Evolutionary conservation across 441 rosid genomes (phyloP).

Genomic region (Erodium texanum): DNA sequence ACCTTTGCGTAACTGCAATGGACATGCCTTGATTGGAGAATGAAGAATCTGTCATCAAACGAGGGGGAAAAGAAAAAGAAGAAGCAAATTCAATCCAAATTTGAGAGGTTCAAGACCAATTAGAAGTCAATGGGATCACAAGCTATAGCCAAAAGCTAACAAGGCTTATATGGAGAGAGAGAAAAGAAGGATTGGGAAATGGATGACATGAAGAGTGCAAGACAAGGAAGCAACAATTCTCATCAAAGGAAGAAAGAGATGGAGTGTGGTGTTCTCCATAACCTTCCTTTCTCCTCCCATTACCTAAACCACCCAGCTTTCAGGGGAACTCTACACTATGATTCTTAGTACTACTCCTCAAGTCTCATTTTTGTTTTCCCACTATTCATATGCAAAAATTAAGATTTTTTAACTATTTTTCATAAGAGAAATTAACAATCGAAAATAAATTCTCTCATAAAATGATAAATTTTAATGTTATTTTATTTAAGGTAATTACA

Average conservation of each 20-base stretch:
- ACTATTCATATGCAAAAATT: too few species aligned
- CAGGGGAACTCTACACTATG: background rate
- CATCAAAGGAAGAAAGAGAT: background rate
- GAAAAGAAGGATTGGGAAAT: background rate
- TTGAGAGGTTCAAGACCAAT: background rate
- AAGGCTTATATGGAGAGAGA: too few species aligned
- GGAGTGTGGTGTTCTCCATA: background rate
- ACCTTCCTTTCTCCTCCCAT: too few species aligned
- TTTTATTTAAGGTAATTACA: too few species aligned
- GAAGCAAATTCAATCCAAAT: background rate
- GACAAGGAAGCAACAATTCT: background rate
- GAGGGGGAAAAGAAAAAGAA: background rate
- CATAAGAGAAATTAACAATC: too few species aligned
- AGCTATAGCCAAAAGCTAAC: background rate
- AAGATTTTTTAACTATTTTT: too few species aligned
- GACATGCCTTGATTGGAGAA: background rate
- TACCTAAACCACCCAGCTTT: too few species aligned
- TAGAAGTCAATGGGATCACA: background rate
- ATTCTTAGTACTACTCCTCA: background rate
- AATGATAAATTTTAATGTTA: too few species aligned
- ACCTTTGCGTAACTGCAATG: background rate
- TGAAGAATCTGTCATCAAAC: background rate
- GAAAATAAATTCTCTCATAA: too few species aligned
- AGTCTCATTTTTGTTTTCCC: background rate
- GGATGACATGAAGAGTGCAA: background rate